These are phyloP conservation scores for Marchantia polymorpha DNA, from an alignment of 225 moss, liverwort and hornwort genomes.

Conservation along the genomic window DNA sequence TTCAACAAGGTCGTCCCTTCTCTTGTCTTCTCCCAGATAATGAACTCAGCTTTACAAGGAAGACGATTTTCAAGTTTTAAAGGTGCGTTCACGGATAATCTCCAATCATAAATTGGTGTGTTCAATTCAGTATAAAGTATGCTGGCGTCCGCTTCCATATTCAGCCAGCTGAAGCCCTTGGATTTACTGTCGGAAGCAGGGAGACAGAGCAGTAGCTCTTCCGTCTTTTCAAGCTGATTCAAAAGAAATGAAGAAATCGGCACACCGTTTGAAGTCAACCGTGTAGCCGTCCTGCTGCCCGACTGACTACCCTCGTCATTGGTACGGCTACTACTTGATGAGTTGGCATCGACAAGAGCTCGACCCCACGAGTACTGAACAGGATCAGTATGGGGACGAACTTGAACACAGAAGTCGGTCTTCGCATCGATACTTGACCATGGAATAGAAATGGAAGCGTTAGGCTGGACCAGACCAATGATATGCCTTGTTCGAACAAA, in stretches of 20 bases:
- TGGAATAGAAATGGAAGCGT: slow-evolving; percentile 68
- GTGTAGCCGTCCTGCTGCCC: slow-evolving; percentile 36
- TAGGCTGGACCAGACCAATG: slow-evolving; percentile 73
- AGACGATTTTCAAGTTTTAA: slow-evolving; percentile 88
- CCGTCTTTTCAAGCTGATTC: slow-evolving; percentile 86
- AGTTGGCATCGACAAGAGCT: slow-evolving; percentile 56
- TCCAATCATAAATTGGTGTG: slow-evolving; percentile 80
- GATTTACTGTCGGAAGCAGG: slow-evolving; percentile 49
- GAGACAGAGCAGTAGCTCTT: slow-evolving; percentile 75
- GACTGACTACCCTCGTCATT: slow-evolving; percentile 54
- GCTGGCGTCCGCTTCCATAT: slow-evolving; percentile 89
- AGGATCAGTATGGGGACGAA: slow-evolving; percentile 74
- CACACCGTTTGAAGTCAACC: slow-evolving; percentile 56
- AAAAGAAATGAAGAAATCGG: slow-evolving; percentile 72
- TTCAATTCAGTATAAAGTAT: slow-evolving; percentile 79
- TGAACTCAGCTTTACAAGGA: slow-evolving; percentile 83
- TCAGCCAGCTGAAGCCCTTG: slow-evolving; percentile 74
- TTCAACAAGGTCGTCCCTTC: slow-evolving; percentile 58
- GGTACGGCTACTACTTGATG: slow-evolving; percentile 39
- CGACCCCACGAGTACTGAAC: slow-evolving; percentile 73
- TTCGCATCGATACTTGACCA: slow-evolving; percentile 67
- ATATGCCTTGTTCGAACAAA: slow-evolving; percentile 75
- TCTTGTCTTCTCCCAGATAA: slow-evolving; percentile 80
- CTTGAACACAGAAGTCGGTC: slow-evolving; percentile 89
- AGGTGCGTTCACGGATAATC: slow-evolving; percentile 83